Conservation (phyloP, 495 filamentous ascomycete genomes). For the Glutinoglossum americanum region DNA sequence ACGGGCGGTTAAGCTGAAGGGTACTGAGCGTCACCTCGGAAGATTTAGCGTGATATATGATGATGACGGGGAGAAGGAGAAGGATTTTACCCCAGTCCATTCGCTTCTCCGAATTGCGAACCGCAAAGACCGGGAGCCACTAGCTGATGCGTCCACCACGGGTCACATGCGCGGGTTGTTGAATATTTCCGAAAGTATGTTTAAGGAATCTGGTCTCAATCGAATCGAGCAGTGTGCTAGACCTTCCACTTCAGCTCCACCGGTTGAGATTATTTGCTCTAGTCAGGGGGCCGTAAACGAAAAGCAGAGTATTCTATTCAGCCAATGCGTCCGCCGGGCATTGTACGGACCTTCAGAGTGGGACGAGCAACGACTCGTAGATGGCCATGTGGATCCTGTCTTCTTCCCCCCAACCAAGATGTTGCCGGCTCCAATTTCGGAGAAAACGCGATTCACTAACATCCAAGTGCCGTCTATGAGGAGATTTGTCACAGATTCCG, state of each 20-base stretch:
- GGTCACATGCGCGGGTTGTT: constrained; percentile 54
- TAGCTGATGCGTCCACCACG: constrained; percentile 49
- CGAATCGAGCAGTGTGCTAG: constrained; percentile 60
- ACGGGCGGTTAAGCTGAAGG: constrained; percentile 36
- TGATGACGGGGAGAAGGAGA: constrained; percentile 23
- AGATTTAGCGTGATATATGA: constrained; percentile 35
- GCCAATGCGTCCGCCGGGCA: constrained; percentile 44
- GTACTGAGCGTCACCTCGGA: constrained; percentile 8
- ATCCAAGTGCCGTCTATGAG: constrained; percentile 95
- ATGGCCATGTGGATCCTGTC: constrained; percentile 39
- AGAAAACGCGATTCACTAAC: constrained; percentile 64
- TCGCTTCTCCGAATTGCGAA: constrained; percentile 62
- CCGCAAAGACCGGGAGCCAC: constrained; percentile 39
- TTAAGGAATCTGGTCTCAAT: constrained; percentile 44
- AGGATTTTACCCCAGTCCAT: constrained; percentile 38
- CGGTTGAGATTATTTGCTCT: constrained; percentile 56
- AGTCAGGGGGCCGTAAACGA: constrained; percentile 44
- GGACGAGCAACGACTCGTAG: constrained; percentile 53
- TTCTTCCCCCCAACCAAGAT: constrained; percentile 40
- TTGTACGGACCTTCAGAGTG: constrained; percentile 43
- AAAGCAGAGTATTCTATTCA: constrained; percentile 60
- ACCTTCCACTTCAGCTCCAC: constrained; percentile 64
- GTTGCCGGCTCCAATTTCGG: constrained; percentile 54
- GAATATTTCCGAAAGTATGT: constrained; percentile 50
- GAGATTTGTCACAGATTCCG: constrained; percentile 92